phyloP scores from a whole-genome alignment of 2,329 filamentous ascomycete species.

The Tricladium varicosporioides region DNA sequence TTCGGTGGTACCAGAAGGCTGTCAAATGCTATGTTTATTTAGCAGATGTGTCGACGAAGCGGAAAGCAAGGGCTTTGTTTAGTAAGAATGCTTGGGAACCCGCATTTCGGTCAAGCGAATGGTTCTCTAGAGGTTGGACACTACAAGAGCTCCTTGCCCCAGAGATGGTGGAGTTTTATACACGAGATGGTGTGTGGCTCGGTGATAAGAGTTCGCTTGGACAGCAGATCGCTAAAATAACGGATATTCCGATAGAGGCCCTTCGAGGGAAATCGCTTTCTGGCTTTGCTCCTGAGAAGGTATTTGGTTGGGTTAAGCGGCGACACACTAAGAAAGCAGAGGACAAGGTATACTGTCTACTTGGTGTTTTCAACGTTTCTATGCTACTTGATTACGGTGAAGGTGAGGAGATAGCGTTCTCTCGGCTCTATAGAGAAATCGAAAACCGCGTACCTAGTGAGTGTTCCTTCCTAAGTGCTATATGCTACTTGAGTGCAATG shows the following conservation, averaged over 20 bases:
- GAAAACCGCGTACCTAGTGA: too few species aligned
- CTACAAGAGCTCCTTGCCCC: background rate
- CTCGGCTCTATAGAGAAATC: constrained; percentile 33
- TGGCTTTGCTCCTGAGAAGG: constrained; percentile 8
- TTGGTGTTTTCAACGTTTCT: constrained; percentile 43
- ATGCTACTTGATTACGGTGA: constrained; percentile 24
- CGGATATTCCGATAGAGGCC: constrained; percentile 7
- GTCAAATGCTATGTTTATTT: constrained; percentile 3
- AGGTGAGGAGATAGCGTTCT: constrained; percentile 31
- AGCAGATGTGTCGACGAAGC: background rate
- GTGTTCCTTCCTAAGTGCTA: too few species aligned
- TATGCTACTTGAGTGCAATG: too few species aligned
- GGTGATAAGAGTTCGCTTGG: constrained; percentile 13
- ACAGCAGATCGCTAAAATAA: constrained; percentile 10
- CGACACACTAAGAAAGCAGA: constrained; percentile 37
- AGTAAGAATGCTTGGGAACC: constrained; percentile 1
- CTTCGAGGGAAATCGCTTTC: constrained; percentile 9
- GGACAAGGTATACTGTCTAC: constrained; percentile 43
- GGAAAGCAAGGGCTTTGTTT: constrained; percentile 3
- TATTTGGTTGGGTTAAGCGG: constrained; percentile 39
- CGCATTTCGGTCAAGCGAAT: background rate
- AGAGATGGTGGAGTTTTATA: constrained; percentile 16
- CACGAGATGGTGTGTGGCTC: constrained; percentile 3
- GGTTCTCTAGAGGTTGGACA: too few species aligned
- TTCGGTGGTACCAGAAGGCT: background rate